Evolutionary conservation across 331 rosid genomes (phyloP), one percentile per base, ranked within the genome.

Genomic region (Pyracantha coccinea): DNA sequence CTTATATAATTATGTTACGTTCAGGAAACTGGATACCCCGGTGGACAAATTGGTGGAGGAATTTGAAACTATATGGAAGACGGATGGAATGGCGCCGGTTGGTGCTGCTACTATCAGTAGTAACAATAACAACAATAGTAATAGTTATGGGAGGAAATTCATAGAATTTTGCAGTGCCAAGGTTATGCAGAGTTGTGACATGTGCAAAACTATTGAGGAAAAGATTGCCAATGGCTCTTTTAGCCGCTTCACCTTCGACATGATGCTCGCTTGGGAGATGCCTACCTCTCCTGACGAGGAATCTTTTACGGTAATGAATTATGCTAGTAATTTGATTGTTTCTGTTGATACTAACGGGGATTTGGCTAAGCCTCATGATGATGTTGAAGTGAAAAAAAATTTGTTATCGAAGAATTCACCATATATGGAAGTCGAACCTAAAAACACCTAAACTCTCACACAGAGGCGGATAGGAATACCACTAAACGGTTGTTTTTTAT

Each of bases 201-300:
- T 82, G 70, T 81, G 89, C 64, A 66, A 54, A 29, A 85, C 75
- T 63, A 54, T 88, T 11, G 81, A 85, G 61, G 89, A 83, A 78
- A 86, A 82, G 21, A 88, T 95, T 58, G 83, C n/a, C 9, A 80
- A 81, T 78, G 92, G 92, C 2, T 86, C 84, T 14, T 90, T 89
- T 63, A 83, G 83, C 79, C 89, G 97, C 71, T 82, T 89, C 72
- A 87, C 96, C 0, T 90, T 85, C 65, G 93, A 92, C 71, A 76
- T 86, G 87, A 95, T 95, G 99, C 89, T 95, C 10, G 93, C 96
- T 5, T 95, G 97, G 97, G 93, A 90, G 88, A 84, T 79, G 61
- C 97, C 97, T 31, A 73, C 82, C 67, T 79, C 73, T 70, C 78
- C 86, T 7, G 87, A 88, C 5, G 86, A 90, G 47, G 79, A 86